These are phyloP conservation scores for Pueraria montana DNA, from an alignment of 306 rosid species.

Conservation along the genomic window DNA sequence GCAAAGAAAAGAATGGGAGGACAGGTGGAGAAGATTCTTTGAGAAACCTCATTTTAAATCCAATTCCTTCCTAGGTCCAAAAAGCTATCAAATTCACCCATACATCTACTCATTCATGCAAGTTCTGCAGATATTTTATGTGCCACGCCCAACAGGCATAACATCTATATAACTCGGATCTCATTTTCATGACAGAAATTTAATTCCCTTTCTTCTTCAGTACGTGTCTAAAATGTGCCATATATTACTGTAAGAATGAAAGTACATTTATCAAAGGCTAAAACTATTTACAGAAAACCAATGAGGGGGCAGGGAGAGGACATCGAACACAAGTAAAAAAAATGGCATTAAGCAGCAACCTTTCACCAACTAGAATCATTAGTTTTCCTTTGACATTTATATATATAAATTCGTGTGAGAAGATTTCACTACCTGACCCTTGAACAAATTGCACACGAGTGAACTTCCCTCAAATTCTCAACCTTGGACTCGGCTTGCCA, in stretches of 20 bases:
- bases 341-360: slow-evolving; percentile 56
- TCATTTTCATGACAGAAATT: slow-evolving; percentile 28
- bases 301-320: slow-evolving; percentile 40
- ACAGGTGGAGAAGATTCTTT: no score
- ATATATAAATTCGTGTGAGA: slow-evolving; percentile 49
- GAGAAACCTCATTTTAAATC: no score
- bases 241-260: slow-evolving; percentile 46
- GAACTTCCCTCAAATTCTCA: slow-evolving; percentile 50
- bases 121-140: slow-evolving; percentile 8
- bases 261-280: slow-evolving; percentile 42
- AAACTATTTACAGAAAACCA: slow-evolving; percentile 56
- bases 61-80: no score
- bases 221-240: slow-evolving; percentile 37
- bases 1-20: no score
- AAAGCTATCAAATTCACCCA: slow-evolving; percentile 14
- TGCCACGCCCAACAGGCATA: neutral
- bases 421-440: slow-evolving; percentile 63
- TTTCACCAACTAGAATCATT: slow-evolving; percentile 71
- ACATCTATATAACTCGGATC: slow-evolving; percentile 3
- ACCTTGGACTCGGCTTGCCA: slow-evolving; percentile 52
- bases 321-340: slow-evolving; percentile 36
- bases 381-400: slow-evolving; percentile 65
- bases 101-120: neutral
- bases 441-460: slow-evolving; percentile 53
- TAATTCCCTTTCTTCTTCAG: slow-evolving; percentile 46